phyloP scores from a whole-genome alignment of 768 basidiomycete genomes.

The Psilocybe cubensis region DNA sequence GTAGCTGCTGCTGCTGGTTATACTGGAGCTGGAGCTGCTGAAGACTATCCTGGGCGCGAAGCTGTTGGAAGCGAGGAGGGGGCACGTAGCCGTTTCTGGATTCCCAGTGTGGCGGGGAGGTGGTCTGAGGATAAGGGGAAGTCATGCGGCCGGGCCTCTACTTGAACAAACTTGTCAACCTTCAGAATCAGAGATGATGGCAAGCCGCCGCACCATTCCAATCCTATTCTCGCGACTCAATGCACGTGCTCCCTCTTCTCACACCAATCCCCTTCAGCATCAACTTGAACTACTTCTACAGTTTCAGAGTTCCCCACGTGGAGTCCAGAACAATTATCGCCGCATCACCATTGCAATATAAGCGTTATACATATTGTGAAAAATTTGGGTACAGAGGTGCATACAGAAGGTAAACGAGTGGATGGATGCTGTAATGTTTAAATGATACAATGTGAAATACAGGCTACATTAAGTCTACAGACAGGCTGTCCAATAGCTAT shows the following conservation, averaged over 20 bases:
- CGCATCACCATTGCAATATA: not conserved
- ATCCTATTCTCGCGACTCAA: not conserved
- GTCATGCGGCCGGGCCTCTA: constrained; percentile 15
- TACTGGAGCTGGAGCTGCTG: constrained; percentile 16
- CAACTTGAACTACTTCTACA: too few relatives aligned
- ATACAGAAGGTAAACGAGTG: not conserved
- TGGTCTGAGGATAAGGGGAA: constrained; percentile 28
- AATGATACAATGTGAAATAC: not conserved
- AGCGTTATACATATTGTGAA: not conserved
- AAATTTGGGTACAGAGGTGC: not conserved
- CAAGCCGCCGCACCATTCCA: constrained; percentile 3
- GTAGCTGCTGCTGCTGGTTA: constrained; percentile 15
- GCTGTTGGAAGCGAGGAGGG: constrained; percentile 35
- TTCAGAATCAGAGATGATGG: constrained; percentile 9
- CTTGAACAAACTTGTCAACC: constrained; percentile 10
- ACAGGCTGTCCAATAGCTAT: not conserved
- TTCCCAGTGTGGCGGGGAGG: constrained; percentile 28
- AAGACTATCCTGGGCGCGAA: constrained; percentile 20
- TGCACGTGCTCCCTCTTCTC: constrained; percentile 1
- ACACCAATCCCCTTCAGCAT: not conserved
- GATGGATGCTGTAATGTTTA: not conserved
- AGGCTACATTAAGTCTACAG: not conserved
- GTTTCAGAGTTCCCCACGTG: too few relatives aligned
- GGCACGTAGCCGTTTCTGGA: constrained; percentile 30
- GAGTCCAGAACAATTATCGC: too few relatives aligned